Evolutionary conservation across 495 filamentous ascomycete genomes (phyloP).

Genomic region (Letharia lupina): DNA sequence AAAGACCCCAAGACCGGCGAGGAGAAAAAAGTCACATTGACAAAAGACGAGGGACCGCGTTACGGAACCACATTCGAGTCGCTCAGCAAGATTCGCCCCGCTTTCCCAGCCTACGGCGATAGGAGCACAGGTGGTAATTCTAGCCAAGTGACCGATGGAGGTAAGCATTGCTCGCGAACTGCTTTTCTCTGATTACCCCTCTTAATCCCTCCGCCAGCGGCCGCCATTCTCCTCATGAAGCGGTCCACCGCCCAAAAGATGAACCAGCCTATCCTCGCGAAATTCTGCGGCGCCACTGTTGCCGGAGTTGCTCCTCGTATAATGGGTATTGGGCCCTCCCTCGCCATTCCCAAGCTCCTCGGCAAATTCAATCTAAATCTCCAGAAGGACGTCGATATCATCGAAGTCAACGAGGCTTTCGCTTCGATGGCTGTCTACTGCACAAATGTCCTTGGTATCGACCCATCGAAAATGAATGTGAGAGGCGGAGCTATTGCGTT

Average conservation of each 20-base stretch:
- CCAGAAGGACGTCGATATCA: slow-evolving; percentile 68
- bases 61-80: slow-evolving; percentile 80
- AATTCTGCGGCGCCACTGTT: slow-evolving; percentile 87
- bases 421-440: slow-evolving; percentile 97
- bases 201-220: slow-evolving; percentile 41
- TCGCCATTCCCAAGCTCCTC: slow-evolving; percentile 92
- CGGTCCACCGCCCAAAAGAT: slow-evolving; percentile 80
- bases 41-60: slow-evolving; percentile 79
- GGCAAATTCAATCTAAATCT: slow-evolving; percentile 69
- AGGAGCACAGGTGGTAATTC: slow-evolving; percentile 91
- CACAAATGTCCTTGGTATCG: slow-evolving; percentile 63
- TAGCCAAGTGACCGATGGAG: slow-evolving; percentile 89
- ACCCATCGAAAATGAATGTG: slow-evolving; percentile 81
- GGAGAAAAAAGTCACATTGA: slow-evolving; percentile 64
- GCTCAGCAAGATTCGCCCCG: slow-evolving; percentile 76
- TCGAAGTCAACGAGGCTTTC: slow-evolving; percentile 96
- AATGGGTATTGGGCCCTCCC: slow-evolving; percentile 93
- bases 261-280: slow-evolving; percentile 85
- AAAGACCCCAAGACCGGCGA: slow-evolving; percentile 79
- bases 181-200: neutral
- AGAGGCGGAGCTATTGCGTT: slow-evolving; percentile 73
- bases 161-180: slow-evolving; percentile 28
- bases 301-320: slow-evolving; percentile 83
- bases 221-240: slow-evolving; percentile 87
- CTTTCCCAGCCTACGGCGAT: slow-evolving; percentile 85